A percentile compares a stretch with the other conserved stretches of the same genome.
phyloP scores from a whole-genome alignment of 345 rosid genomes.

The Eucalyptus cloeziana region DNA sequence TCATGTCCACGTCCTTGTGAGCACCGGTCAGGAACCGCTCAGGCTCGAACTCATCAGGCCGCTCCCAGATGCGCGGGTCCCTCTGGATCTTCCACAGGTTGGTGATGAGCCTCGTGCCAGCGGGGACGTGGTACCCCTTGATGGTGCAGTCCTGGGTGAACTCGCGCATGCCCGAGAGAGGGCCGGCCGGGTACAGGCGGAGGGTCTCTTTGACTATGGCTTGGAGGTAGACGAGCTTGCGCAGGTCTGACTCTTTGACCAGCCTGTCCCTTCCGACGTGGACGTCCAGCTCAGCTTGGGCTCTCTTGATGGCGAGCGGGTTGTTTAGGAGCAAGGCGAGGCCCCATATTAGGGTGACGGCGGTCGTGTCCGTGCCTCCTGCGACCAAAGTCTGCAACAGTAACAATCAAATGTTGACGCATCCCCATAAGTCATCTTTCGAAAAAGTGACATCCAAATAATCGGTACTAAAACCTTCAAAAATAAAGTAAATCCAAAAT shows the following conservation, averaged over 20 bases:
- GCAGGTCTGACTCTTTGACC: slow-evolving; percentile 1
- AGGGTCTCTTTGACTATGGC: background rate
- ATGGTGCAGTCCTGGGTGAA: slow-evolving; percentile 5
- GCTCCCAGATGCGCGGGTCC: slow-evolving; percentile 4
- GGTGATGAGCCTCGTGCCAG: background rate
- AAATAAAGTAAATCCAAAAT: background rate
- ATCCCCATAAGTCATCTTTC: background rate
- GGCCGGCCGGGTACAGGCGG: background rate
- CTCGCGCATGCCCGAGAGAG: background rate
- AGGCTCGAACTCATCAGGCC: slow-evolving; percentile 3
- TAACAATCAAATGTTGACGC: background rate
- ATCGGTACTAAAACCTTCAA: background rate
- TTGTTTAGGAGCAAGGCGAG: slow-evolving; percentile 17
- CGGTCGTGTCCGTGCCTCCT: slow-evolving; percentile 10
- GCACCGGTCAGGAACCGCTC: slow-evolving; percentile 7
- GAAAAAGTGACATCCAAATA: background rate
- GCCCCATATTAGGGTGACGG: slow-evolving; percentile 9
- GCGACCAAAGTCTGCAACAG: slow-evolving; percentile 6
- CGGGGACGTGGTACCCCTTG: background rate
- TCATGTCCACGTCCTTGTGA: background rate
- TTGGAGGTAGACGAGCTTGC: slow-evolving; percentile 7
- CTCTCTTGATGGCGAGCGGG: background rate
- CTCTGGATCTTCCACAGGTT: slow-evolving; percentile 11
- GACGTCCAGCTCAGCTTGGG: slow-evolving; percentile 18
- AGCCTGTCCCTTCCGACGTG: slow-evolving; percentile 8